Conservation (phyloP, 768 basidiomycete species). For the Suillus variegatus region DNA sequence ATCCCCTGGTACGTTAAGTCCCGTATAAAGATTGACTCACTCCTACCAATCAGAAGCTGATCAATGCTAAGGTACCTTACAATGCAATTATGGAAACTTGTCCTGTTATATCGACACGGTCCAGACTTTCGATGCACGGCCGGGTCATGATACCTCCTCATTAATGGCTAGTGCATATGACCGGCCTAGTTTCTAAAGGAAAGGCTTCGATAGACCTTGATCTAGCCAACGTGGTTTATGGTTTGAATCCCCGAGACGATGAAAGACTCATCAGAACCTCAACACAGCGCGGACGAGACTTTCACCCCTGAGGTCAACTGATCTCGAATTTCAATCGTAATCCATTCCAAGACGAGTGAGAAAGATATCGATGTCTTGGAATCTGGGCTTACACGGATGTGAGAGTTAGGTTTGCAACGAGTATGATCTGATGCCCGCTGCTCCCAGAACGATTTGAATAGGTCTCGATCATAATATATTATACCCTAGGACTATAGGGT, state of each 20-base stretch:
- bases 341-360: conserved; percentile 1
- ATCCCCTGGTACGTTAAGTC: neutral
- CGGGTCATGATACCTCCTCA: neutral
- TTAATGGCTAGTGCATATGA: neutral
- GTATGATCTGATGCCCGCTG: neutral
- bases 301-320: neutral
- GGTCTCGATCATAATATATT: neutral
- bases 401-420: neutral
- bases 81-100: neutral
- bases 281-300: neutral
- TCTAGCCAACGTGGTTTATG: neutral
- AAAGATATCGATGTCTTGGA: neutral
- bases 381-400: neutral
- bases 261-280: neutral
- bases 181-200: neutral
- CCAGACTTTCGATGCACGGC: neutral
- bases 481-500: neutral
- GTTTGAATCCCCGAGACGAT: neutral
- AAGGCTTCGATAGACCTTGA: neutral
- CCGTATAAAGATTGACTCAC: neutral
- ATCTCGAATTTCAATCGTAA: neutral
- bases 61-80: neutral
- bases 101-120: neutral
- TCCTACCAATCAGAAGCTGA: neutral
- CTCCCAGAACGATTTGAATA: neutral